Evolutionary conservation across 2,329 filamentous ascomycete genomes (phyloP).

Genomic region (Teratosphaeria destructans): DNA sequence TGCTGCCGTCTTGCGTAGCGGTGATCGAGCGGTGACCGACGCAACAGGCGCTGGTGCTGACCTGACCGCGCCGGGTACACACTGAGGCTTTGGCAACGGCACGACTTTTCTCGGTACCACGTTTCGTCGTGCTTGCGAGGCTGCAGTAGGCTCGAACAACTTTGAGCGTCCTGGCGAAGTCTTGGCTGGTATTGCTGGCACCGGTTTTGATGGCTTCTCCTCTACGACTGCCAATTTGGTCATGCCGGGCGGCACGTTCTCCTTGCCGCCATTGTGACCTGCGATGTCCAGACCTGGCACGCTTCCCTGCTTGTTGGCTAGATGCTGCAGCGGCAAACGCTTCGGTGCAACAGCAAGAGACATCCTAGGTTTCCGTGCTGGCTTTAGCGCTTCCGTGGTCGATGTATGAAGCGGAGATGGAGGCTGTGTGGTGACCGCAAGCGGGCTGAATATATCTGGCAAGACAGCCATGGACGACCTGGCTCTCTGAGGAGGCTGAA

Average conservation of each 20-base stretch:
- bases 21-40: neutral
- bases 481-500: neutral
- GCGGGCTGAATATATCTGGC: neutral
- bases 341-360: slow-evolving; percentile 38
- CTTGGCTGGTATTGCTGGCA: neutral
- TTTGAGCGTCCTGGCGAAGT: slow-evolving; percentile 2
- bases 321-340: slow-evolving; percentile 39
- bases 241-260: slow-evolving; percentile 47
- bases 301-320: slow-evolving; percentile 12
- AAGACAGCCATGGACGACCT: neutral
- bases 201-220: neutral
- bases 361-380: slow-evolving; percentile 23
- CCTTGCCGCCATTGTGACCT: slow-evolving; percentile 49
- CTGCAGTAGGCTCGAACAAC: slow-evolving; percentile 14
- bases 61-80: neutral
- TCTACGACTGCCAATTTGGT: neutral
- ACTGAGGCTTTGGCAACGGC: slow-evolving; percentile 1
- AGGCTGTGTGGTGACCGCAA: neutral
- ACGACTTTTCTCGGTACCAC: slow-evolving; percentile 10
- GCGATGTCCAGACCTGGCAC: slow-evolving; percentile 37
- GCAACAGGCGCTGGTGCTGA: neutral
- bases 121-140: slow-evolving; percentile 12
- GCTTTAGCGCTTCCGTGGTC: slow-evolving; percentile 16
- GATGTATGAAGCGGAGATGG: neutral
- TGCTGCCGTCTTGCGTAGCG: neutral